A percentile compares a stretch with the other conserved stretches of the same genome.
Evolutionary conservation across 371 early-diverging fungal genomes (phyloP).

Genomic region (Coemansia sp.): DNA sequence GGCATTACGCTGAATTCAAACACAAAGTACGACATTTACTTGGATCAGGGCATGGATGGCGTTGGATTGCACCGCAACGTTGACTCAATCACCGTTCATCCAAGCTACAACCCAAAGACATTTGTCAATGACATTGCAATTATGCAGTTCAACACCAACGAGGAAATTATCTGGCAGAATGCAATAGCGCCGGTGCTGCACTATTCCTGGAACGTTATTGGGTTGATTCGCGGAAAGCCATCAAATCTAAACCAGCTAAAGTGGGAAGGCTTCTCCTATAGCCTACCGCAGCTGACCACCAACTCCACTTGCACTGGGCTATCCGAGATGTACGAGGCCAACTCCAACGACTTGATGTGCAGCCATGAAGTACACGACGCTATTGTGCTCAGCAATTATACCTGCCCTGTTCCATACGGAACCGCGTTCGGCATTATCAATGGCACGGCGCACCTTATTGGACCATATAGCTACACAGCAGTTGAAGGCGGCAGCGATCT

Average conservation of each 20-base stretch:
- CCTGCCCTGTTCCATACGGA: neutral
- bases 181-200: neutral
- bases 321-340: neutral
- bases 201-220: neutral
- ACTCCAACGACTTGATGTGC: neutral
- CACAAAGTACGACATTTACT: constrained; percentile 10
- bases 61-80: neutral
- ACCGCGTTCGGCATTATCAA: neutral
- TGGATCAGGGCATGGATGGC: constrained; percentile 4
- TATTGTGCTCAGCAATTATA: neutral
- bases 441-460: neutral
- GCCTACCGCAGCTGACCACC: too few species aligned
- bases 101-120: constrained; percentile 9
- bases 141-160: constrained; percentile 9
- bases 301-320: too few species aligned
- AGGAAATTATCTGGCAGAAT: constrained; percentile 5
- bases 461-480: neutral
- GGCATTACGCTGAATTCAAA: constrained; percentile 5
- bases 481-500: neutral
- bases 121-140: constrained; percentile 31
- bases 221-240: neutral
- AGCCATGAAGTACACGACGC: neutral
- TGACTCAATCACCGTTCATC: constrained; percentile 13
- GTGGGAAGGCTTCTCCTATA: neutral
- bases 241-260: neutral